These are phyloP conservation scores for Podospora comata DNA, from an alignment of 495 filamentous ascomycete species.

Conservation along the genomic window DNA sequence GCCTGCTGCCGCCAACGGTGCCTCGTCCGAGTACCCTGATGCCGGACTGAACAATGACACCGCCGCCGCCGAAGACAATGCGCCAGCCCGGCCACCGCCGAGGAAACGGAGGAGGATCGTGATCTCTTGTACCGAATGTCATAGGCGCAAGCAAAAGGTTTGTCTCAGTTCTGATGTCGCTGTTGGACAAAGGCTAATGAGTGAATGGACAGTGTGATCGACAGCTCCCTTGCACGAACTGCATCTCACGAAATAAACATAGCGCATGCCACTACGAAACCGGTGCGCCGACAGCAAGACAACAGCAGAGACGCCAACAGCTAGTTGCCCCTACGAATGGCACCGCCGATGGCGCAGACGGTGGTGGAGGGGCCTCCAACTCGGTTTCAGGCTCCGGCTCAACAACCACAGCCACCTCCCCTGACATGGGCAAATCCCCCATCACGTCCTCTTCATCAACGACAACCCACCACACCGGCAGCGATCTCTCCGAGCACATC, in stretches of 20 bases:
- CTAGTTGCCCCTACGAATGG: constrained; percentile 17
- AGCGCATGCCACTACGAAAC: constrained; percentile 50
- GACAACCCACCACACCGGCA: constrained; percentile 13
- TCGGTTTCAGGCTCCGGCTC: background rate
- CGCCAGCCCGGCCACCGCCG: constrained; percentile 30
- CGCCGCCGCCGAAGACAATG: background rate
- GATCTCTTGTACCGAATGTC: constrained; percentile 62
- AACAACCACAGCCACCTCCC: constrained; percentile 9
- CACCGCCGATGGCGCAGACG: background rate
- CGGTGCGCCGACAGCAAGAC: constrained; percentile 44
- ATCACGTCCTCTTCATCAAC: background rate
- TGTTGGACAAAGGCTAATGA: background rate
- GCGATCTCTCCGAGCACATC: background rate
- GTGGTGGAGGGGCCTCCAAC: background rate
- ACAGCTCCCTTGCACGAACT: constrained; percentile 60
- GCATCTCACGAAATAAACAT: constrained; percentile 51
- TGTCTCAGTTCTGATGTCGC: background rate
- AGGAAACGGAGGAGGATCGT: constrained; percentile 58
- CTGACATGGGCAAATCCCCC: background rate
- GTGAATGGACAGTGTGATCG: constrained; percentile 51
- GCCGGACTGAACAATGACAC: background rate
- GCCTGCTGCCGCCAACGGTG: background rate
- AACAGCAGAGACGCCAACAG: constrained; percentile 19
- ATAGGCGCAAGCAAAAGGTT: constrained; percentile 62
- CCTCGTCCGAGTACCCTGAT: background rate